Base-by-base conservation (phyloP, 2,329 filamentous ascomycete genomes). In the Hypocreales sp. region DNA sequence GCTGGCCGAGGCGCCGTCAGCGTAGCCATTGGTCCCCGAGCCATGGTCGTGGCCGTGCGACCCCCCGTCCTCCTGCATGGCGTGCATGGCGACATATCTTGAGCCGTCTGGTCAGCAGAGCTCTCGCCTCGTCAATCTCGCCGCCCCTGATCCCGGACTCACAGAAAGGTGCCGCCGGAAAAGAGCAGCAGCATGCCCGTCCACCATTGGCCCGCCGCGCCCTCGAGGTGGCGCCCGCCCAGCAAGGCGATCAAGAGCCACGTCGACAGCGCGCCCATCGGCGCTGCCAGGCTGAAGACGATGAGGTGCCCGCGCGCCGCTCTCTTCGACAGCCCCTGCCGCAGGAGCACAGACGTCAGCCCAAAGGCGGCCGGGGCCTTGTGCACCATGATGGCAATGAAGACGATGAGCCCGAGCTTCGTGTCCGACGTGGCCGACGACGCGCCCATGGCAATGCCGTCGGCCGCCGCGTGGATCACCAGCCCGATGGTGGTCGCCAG, bases 341-440 rank as follows among this genome's bases (percentile, higher is more conserved):
- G 92, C 25, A 98, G 61, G 25, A 98, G 57, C 2, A 94, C 72
- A 2, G 84, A 86, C 0, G 87, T 95, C 25, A 98, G 58, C 0
- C 90, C 90, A 56, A 98, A 98, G 0, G 90, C 86, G 2, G 90
- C 90, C 0, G 86, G 87, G 2, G 84, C 87, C 56, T 95, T 98
- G 54, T 98, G 90, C 5, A 95, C 72, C 80, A 98, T 92, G 40
- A 98, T 90, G 8, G 90, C 90, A 22, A 93, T 55, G 50, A 98
- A 98, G 21, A 98, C 83, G 40, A 98, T 81, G 33, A 95, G 72
- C 20, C 81, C 83, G 8, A 98, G 58, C 31, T 78, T 77, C 35
- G 72, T 72, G 40, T 82, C 75, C 3, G 72, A 62, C 4, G 74
- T 70, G 4, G 80, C 77, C 4, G 79, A 81, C 1, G 86, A 93